Conservation (phyloP, 441 rosid genomes). For the Macaranga tanarius region DNA sequence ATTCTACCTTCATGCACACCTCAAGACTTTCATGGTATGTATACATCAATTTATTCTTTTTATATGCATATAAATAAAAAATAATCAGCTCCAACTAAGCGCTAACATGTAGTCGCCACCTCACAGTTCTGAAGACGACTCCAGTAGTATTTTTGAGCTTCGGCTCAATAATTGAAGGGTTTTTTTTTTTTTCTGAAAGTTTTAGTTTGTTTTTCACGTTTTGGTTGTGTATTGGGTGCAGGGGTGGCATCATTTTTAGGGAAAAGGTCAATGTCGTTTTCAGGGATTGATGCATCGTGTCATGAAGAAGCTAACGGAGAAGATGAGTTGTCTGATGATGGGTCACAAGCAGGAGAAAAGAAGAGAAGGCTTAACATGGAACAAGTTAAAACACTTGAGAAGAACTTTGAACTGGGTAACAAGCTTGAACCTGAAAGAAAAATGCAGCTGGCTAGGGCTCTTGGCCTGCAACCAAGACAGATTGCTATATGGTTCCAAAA, state of each 20-base stretch:
- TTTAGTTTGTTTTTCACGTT: background rate
- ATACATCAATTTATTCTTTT: too few relatives aligned
- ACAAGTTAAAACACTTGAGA: conserved; percentile 90
- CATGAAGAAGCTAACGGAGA: conserved; percentile 54
- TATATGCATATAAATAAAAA: too few relatives aligned
- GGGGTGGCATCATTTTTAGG: conserved; percentile 78
- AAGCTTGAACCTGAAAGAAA: conserved; percentile 97
- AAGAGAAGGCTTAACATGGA: conserved; percentile 88
- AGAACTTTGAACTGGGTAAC: conserved; percentile 86
- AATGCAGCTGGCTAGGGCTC: conserved; percentile 87
- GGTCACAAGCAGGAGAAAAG: conserved; percentile 88
- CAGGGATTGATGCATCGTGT: conserved; percentile 45
- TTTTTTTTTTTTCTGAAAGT: background rate
- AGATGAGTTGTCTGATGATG: conserved; percentile 87
- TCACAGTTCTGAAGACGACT: too few relatives aligned
- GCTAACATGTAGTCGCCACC: too few relatives aligned
- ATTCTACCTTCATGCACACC: conserved; percentile 66
- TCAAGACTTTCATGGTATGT: conserved; percentile 72
- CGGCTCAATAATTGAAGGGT: too few relatives aligned
- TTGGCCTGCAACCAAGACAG: conserved; percentile 90
- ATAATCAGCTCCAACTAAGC: too few relatives aligned
- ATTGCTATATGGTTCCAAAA: conserved; percentile 97
- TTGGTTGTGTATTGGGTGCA: conserved; percentile 24
- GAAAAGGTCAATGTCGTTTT: conserved; percentile 65
- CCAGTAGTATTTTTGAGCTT: too few relatives aligned